Conservation (phyloP, 192 early-diverging fungal species). For the Coemansia javaensis region DNA sequence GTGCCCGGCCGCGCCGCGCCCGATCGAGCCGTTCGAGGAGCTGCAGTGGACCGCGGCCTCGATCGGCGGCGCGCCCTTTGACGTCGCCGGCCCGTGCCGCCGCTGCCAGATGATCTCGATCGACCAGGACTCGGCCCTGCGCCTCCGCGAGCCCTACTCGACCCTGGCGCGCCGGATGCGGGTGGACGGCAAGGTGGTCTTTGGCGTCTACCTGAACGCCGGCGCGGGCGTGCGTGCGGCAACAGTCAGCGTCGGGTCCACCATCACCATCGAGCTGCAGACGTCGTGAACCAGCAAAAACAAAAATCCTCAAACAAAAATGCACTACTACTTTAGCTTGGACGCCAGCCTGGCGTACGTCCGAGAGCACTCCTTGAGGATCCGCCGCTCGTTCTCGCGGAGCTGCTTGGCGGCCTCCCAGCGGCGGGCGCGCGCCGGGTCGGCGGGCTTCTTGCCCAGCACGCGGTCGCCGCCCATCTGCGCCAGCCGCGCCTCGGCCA, state of each 20-base stretch:
- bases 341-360: conserved; percentile 21
- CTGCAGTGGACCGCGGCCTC: conserved; percentile 52
- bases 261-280: background rate
- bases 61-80: conserved; percentile 2
- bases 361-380: conserved; percentile 23
- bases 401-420: conserved; percentile 37
- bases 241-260: background rate
- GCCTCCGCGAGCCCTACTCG: conserved; percentile 60
- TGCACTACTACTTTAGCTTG: conserved; percentile 10
- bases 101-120: conserved; percentile 76
- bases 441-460: conserved; percentile 4
- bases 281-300: background rate
- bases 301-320: too few species aligned
- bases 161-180: conserved; percentile 47
- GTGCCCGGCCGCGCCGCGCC: conserved; percentile 4
- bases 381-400: conserved; percentile 25
- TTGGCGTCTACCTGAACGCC: conserved; percentile 40
- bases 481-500: conserved; percentile 23
- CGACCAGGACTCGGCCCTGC: conserved; percentile 57
- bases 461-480: conserved; percentile 18
- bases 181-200: conserved; percentile 41
- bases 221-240: background rate
- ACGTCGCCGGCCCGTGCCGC: conserved; percentile 57
- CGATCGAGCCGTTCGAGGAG: conserved; percentile 59
- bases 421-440: conserved; percentile 4